These are phyloP conservation scores for Paspalum notatum DNA, from an alignment of 176 grass and related monocot species.

Conservation along the genomic window DNA sequence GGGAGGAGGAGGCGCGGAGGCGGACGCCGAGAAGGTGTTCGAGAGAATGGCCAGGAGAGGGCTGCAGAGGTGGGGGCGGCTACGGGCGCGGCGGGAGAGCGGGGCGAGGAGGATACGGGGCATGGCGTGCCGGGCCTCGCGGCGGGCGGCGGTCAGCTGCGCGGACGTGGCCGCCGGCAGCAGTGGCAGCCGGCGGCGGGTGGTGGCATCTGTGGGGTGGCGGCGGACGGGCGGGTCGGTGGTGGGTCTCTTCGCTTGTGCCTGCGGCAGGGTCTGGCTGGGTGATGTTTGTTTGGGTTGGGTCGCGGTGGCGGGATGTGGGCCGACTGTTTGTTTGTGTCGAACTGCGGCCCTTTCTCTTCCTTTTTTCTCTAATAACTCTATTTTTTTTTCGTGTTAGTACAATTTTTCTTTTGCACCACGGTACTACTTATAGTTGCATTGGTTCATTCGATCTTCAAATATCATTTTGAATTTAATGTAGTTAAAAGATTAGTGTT, in stretches of 20 bases:
- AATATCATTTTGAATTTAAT: too few relatives aligned
- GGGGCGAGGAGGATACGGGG: constrained; percentile 31
- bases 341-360: not conserved
- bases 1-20: constrained; percentile 4
- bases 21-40: constrained; percentile 51
- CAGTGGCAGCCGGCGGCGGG: constrained; percentile 49
- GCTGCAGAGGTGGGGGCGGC: constrained; percentile 18
- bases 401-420: too few relatives aligned
- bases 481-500: too few relatives aligned
- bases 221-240: not conserved
- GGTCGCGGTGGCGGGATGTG: constrained; percentile 5
- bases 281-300: constrained; percentile 21
- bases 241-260: not conserved
- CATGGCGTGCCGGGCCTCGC: constrained; percentile 8
- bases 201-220: constrained; percentile 33
- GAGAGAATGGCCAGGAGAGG: constrained; percentile 50
- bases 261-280: not conserved
- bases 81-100: constrained; percentile 21
- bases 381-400: not conserved
- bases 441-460: too few relatives aligned
- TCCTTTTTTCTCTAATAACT: not conserved
- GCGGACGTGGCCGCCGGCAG: constrained; percentile 50
- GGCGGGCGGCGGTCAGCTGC: constrained; percentile 2
- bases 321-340: constrained; percentile 31
- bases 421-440: too few relatives aligned